phyloP scores from a whole-genome alignment of 2,329 filamentous ascomycete species.

The Fusarium sp. region DNA sequence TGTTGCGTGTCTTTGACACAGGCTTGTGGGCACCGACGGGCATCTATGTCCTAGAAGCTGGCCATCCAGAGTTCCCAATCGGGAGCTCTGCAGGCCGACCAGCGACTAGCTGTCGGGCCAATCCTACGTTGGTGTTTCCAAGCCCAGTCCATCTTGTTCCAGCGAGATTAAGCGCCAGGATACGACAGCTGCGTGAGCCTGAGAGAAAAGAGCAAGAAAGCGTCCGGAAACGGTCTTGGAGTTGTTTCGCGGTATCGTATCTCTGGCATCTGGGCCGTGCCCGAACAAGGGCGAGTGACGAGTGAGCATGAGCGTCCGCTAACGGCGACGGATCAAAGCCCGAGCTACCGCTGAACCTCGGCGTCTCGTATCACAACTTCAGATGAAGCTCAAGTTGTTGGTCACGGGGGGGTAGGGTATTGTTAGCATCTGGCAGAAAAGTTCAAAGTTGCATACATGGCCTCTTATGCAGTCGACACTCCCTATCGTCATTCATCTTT shows the following conservation, averaged over 20 bases:
- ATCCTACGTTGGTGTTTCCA: conserved; percentile 38
- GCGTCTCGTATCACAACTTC: conserved; percentile 33
- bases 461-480: conserved; percentile 25
- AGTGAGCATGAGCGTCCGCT: conserved; percentile 9
- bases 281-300: not conserved
- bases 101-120: conserved; percentile 37
- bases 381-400: conserved; percentile 9
- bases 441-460: conserved; percentile 22
- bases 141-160: conserved; percentile 33
- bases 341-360: conserved; percentile 29
- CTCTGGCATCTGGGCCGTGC: conserved; percentile 10
- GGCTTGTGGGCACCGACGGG: conserved; percentile 17
- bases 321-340: conserved; percentile 15
- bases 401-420: not conserved
- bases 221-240: conserved; percentile 31
- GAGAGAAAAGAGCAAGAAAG: conserved; percentile 2
- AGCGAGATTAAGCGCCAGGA: conserved; percentile 41
- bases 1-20: conserved; percentile 26
- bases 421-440: not conserved
- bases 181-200: conserved; percentile 4
- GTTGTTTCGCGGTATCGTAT: conserved; percentile 2
- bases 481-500: conserved; percentile 28
- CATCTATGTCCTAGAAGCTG: conserved; percentile 17
- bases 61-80: conserved; percentile 35
- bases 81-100: conserved; percentile 38